A percentile compares a stretch with the other conserved stretches of the same genome.
Conservation (phyloP, 352 stramenopile species). For the Phytopythium helicoides region DNA sequence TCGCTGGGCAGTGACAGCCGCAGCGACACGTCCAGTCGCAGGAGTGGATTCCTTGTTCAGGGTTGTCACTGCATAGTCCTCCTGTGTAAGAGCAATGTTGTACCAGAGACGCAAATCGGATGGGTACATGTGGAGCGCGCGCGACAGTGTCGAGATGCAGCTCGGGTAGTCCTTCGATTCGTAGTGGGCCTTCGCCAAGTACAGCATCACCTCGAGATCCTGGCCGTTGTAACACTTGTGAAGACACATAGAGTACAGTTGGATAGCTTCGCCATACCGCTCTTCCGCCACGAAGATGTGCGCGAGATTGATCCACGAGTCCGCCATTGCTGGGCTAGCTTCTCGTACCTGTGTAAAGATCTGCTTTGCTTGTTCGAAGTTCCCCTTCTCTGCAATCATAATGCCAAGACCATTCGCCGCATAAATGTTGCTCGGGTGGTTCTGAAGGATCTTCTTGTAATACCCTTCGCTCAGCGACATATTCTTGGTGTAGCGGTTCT, state of each 20-base stretch:
- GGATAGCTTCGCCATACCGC: slow-evolving; percentile 94
- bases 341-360: slow-evolving; percentile 97
- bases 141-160: slow-evolving; percentile 82
- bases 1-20: slow-evolving; percentile 44
- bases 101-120: slow-evolving; percentile 84
- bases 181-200: slow-evolving; percentile 88
- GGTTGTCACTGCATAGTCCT: slow-evolving; percentile 85
- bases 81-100: slow-evolving; percentile 81
- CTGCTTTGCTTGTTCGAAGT: slow-evolving; percentile 95
- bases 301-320: slow-evolving; percentile 96
- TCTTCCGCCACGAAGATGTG: slow-evolving; percentile 97
- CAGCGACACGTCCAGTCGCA: slow-evolving; percentile 26
- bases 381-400: slow-evolving; percentile 97
- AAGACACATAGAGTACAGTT: slow-evolving; percentile 94
- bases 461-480: slow-evolving; percentile 93
- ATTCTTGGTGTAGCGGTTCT: slow-evolving; percentile 96
- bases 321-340: slow-evolving; percentile 93
- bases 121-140: slow-evolving; percentile 73
- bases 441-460: slow-evolving; percentile 95
- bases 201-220: slow-evolving; percentile 78
- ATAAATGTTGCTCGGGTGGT: slow-evolving; percentile 94
- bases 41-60: slow-evolving; percentile 67
- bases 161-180: slow-evolving; percentile 88
- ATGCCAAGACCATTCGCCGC: slow-evolving; percentile 97
- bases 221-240: slow-evolving; percentile 90